Conservation (phyloP, 2,329 filamentous ascomycete species). For the Phyllosticta citrichinensis region DNA sequence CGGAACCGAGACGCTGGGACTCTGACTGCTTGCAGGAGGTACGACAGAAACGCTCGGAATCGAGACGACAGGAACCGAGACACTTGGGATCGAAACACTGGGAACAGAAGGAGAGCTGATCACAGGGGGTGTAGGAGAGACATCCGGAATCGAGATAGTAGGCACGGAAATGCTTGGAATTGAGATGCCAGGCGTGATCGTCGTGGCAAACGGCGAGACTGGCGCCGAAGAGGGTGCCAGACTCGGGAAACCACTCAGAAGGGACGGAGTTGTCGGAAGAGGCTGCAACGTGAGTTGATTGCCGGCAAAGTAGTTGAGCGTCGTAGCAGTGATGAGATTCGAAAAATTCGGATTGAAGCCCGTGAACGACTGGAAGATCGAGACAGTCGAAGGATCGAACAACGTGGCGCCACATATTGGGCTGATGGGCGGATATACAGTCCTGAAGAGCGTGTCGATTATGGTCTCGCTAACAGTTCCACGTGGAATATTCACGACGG, state of each 20-base stretch:
- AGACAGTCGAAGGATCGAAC: neutral
- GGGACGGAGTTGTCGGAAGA: neutral
- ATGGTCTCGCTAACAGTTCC: neutral
- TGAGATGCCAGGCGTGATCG: neutral
- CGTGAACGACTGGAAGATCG: neutral
- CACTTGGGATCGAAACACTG: neutral
- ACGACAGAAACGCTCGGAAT: neutral
- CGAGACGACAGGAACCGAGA: neutral
- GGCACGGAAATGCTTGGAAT: too few relatives aligned
- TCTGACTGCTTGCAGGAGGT: neutral
- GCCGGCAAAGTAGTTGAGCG: neutral
- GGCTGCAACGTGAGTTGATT: neutral
- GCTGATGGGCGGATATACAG: conserved; percentile 2
- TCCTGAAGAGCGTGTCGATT: neutral
- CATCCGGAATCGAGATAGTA: neutral
- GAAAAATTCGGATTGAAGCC: neutral
- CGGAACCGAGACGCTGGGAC: too few relatives aligned
- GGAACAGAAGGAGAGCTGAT: neutral
- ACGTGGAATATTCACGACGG: neutral
- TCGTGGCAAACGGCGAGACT: neutral
- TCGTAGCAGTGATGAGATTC: neutral
- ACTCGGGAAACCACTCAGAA: neutral
- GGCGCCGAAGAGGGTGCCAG: neutral
- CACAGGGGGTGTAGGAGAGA: neutral
- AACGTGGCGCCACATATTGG: conserved; percentile 1